Evolutionary conservation across 202 grass and related monocot species (phyloP), one percentile per base, ranked within the genome.

Genomic region (Panicum hallii): DNA sequence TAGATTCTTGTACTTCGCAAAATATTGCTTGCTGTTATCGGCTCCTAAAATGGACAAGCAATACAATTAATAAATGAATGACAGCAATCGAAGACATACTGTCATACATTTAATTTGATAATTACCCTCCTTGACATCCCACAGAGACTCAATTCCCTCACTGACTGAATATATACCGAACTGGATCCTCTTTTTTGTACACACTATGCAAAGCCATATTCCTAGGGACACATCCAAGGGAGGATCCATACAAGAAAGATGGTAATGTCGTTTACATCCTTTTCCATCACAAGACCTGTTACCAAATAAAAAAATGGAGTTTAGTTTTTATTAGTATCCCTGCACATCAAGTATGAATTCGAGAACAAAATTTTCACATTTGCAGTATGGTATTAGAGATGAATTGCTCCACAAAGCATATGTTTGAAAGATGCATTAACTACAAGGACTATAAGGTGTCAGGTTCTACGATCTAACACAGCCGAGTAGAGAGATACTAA

Each of bases 111-210:
- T 56, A 46, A 77, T 57, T 11, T 72, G 52, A 65, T 57, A 82
- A 26, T 90, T 90, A 97, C 95, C 92, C 15, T 94, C 95, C 90
- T 93, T 97, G 76, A 93, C 75, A 89, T 94, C 87, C 90, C 88
- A 97, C 75, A 94, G 62, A 87, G 87, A 93, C 70, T 97, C 92
- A 76, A 97, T 83, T 61, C 83, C 92, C 77, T 91, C 83, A 79
- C 79, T 88, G 71, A 95, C 77, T 42, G 92, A 87, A 83, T 90
- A 80, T 61, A 91, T 52, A 15, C 89, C 95, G 54, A 84, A 95
- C 86, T 89, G 89, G 71, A 97, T 78, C 83, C 80, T 94, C 76
- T 80, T 88, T 89, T 94, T 92, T 47, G 78, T 77, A 77, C 95
- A 97, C 79, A 63, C 14, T 52, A 76, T 67, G 30, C 95, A 97